A percentile compares a stretch with the other conserved stretches of the same genome.
phyloP scores from a whole-genome alignment of 192 early-diverging fungal genomes.

The Funneliformis mosseae region DNA sequence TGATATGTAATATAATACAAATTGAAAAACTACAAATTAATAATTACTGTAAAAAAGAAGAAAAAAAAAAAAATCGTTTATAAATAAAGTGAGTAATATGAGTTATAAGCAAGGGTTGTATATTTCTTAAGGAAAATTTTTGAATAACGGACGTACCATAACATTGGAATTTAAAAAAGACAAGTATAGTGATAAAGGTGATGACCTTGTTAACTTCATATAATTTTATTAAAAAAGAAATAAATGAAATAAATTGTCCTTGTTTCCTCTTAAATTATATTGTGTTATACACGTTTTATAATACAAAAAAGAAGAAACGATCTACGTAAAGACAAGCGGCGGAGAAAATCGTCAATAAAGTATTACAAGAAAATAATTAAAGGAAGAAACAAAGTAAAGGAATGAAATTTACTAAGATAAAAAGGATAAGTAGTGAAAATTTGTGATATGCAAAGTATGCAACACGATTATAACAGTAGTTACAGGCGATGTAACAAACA shows the following conservation, averaged over 20 bases:
- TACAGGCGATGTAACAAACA: not conserved
- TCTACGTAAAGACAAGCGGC: too few relatives aligned
- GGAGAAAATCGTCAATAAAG: too few relatives aligned
- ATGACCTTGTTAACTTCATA: not conserved
- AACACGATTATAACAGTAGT: not conserved
- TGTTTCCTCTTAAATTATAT: too few relatives aligned
- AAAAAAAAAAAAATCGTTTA: not conserved
- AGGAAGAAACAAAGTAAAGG: too few relatives aligned
- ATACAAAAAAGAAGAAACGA: too few relatives aligned
- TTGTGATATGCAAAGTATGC: not conserved
- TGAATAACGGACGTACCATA: not conserved
- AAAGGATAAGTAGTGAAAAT: too few relatives aligned
- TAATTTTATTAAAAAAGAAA: not conserved
- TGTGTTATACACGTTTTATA: too few relatives aligned
- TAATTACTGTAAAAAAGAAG: too few relatives aligned
- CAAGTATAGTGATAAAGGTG: not conserved
- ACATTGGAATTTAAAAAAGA: not conserved
- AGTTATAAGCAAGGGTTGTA: not conserved
- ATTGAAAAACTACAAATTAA: not conserved
- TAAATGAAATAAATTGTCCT: too few relatives aligned
- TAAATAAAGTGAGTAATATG: not conserved
- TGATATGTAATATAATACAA: not conserved
- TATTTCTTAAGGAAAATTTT: not conserved
- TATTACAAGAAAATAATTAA: too few relatives aligned
- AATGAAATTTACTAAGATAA: too few relatives aligned